Evolutionary conservation across 2,329 filamentous ascomycete genomes (phyloP), one percentile per base, ranked within the genome.

Genomic region (Apiospora koreana): DNA sequence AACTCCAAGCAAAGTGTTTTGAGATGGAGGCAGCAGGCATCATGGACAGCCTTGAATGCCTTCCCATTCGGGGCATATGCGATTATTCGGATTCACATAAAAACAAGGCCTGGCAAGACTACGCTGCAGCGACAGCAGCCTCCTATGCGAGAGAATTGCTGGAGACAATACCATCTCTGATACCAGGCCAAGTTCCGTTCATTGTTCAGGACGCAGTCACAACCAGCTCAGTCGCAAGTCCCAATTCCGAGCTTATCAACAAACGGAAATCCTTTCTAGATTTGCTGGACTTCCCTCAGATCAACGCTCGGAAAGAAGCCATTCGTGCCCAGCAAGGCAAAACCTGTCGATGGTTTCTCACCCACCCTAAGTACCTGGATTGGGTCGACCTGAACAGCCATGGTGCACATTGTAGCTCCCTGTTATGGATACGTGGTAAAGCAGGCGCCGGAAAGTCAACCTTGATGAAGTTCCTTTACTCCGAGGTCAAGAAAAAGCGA

Each of bases 331-430:
- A 79, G 0, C 77, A 83, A 28, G 25, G 41, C 0, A 76, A 76
- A 28, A 86, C 83, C 3, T 85, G 83, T 54, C 62, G 75, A 64
- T 86, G 84, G 84, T 69, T 86, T 1, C 75, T 84, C 1, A 68
- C 73, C 0, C 77, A 79, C 8, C 66, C 76, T 1, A 69, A 76
- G 14, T 86, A 83, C 67, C n/a, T 72, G 4, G 69, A 72, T 25
- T 86, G 84, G 84, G 75, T 80, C 12, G 75, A 83, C 54, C 45
- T 70, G 1, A 67, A 48, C 1, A 72, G 76, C 38, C 38, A 74
- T 3, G 1, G 64, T 2, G 7, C 64, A 4, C 71, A 73, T n/a
- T 67, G 75, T 46, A 71, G 74, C 8, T 76, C 7, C n/a, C n/a
- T 81, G 31, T 69, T 81, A 14, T 81, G 79, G 79, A 76, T 81